phyloP scores from a whole-genome alignment of 1,284 basidiomycete species.

The Dichomitus squalens region DNA sequence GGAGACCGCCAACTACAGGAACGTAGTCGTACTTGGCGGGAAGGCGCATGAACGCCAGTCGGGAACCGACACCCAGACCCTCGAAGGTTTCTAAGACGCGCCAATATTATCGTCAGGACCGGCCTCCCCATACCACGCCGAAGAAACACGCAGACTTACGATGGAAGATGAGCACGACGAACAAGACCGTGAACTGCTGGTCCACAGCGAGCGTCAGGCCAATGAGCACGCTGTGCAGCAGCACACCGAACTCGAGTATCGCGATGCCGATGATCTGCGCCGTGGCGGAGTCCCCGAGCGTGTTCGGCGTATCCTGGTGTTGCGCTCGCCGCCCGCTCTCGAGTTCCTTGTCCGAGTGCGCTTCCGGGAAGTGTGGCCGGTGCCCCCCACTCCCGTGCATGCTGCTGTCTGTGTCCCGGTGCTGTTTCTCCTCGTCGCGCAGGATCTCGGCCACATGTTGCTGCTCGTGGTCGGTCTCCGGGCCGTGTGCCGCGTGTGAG shows the following conservation, averaged over 20 bases:
- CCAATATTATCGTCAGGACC: no score
- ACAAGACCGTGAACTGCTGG: constrained; percentile 79
- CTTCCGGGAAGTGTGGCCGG: constrained; percentile 7
- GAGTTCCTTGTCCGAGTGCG: constrained; percentile 17
- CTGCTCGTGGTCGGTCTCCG: constrained; percentile 42
- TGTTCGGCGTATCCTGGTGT: constrained; percentile 17
- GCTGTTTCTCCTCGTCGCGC: not conserved
- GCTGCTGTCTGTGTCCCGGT: not conserved
- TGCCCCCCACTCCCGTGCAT: not conserved
- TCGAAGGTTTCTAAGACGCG: constrained; percentile 78
- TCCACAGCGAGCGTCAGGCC: constrained; percentile 93
- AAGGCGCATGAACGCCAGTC: constrained; percentile 75
- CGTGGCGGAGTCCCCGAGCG: constrained; percentile 43
- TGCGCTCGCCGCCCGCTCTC: constrained; percentile 13
- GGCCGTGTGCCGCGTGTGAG: constrained; percentile 72
- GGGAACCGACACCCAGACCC: constrained; percentile 87
- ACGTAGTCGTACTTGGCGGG: constrained; percentile 61
- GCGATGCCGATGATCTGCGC: constrained; percentile 87
- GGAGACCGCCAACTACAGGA: constrained; percentile 62
- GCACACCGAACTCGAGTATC: constrained; percentile 91
- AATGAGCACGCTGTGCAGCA: constrained; percentile 89
- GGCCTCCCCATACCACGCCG: not conserved
- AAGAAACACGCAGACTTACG: constrained; percentile 47
- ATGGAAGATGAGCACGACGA: constrained; percentile 91
- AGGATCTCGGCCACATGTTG: not conserved